Evolutionary conservation across 345 rosid genomes (phyloP).

Genomic region (Populus alba): DNA sequence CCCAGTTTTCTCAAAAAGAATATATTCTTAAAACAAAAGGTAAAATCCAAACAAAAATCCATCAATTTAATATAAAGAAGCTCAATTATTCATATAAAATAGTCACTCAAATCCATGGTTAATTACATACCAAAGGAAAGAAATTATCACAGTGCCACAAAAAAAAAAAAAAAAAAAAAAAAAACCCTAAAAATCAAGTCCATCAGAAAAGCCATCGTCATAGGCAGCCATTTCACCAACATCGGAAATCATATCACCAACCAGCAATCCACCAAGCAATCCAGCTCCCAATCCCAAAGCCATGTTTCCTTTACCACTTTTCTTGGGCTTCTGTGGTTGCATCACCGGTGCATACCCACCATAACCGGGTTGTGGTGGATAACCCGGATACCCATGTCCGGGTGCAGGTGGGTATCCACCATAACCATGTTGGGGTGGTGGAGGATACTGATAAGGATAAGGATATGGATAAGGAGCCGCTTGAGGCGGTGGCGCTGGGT

Average conservation of each 20-base stretch:
- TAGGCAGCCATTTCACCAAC: slow-evolving; percentile 13
- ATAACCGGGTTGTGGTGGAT: slow-evolving; percentile 16
- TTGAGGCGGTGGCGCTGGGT: slow-evolving; percentile 11
- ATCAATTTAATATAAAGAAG: too few species aligned
- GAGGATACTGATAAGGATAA: slow-evolving; percentile 33
- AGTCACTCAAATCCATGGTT: background rate
- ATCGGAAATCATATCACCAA: slow-evolving; percentile 34
- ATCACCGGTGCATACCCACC: slow-evolving; percentile 18
- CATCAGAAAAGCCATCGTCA: slow-evolving; percentile 18
- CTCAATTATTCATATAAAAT: background rate
- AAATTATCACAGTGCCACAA: background rate
- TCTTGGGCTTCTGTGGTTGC: slow-evolving; percentile 28
- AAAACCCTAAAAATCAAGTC: slow-evolving; percentile 14
- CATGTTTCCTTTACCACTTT: slow-evolving; percentile 7
- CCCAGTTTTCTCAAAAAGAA: too few species aligned
- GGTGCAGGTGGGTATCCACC: slow-evolving; percentile 21
- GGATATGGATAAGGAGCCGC: slow-evolving; percentile 13
- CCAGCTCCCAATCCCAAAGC: slow-evolving; percentile 38
- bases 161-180: too few species aligned
- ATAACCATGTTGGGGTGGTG: slow-evolving; percentile 9
- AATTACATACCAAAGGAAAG: background rate
- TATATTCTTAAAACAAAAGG: too few species aligned
- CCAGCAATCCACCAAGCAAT: slow-evolving; percentile 32
- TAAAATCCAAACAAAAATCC: too few species aligned
- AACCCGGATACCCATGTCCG: slow-evolving; percentile 26